phyloP scores from a whole-genome alignment of 1,284 basidiomycete genomes.

The Bjerkandera adusta region DNA sequence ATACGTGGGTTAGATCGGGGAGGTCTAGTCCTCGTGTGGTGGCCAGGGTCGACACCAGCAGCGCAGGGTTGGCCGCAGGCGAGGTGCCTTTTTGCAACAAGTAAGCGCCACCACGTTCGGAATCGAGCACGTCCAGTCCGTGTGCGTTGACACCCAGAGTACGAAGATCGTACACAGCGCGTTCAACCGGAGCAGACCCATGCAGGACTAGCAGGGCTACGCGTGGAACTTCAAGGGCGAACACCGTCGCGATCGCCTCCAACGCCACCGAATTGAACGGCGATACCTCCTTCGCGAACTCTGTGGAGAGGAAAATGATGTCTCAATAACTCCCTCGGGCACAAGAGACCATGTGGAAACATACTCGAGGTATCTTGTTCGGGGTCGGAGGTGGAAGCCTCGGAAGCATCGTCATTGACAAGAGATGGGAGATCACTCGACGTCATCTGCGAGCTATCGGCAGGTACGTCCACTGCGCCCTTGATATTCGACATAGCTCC shows the following conservation, averaged over 20 bases:
- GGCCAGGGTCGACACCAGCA: conserved; percentile 67
- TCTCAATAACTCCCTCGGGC: no score
- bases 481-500: conserved; percentile 50
- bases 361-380: no score
- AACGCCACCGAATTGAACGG: conserved; percentile 53
- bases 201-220: conserved; percentile 66
- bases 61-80: conserved; percentile 47
- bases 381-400: no score
- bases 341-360: no score
- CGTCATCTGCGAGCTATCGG: no score
- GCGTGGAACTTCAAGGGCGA: conserved; percentile 70
- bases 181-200: conserved; percentile 53
- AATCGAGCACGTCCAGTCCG: conserved; percentile 49
- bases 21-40: conserved; percentile 72
- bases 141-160: conserved; percentile 67
- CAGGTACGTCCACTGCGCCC: conserved; percentile 23
- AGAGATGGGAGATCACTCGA: no score
- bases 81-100: conserved; percentile 33
- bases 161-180: conserved; percentile 61
- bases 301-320: no score
- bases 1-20: conserved; percentile 69
- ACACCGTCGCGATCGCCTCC: conserved; percentile 66
- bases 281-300: conserved; percentile 31
- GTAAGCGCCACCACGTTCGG: conserved; percentile 40
- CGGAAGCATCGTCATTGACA: no score